Evolutionary conservation across 1,139 yeast genomes (phyloP), one percentile per base, ranked within the genome.

Genomic region (Pichia sp.): DNA sequence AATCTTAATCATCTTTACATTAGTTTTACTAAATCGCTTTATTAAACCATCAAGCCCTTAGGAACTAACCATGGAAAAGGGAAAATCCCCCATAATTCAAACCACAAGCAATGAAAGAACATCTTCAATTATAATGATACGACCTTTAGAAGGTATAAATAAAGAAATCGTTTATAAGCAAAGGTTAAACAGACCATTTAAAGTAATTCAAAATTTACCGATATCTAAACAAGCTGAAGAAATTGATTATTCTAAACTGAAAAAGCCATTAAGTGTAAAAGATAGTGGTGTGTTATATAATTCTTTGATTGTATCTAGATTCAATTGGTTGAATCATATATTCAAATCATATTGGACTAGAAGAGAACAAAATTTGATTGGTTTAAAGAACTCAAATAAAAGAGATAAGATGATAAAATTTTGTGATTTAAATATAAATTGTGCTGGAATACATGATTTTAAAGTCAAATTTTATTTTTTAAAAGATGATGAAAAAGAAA

Each of bases 361-460:
- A 70, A 59, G 76, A 79, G 77, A 62, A 73, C 83, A 35, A 70
- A 76, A 37, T 69, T 69, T 49, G 67, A 54, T 51, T 43, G 74
- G 74, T 15, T 32, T 18, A 9, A 72, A 55, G 26, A 66, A 60
- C 43, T 36, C 29, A 13, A 50, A 61, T 13, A 65, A 63, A 45
- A 60, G 95, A 56, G 97, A 92, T 56, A 82, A 82, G 46, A 89
- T 90, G 96, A 85, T 88, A 50, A 88, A 88, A 61, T 68, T 92
- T 50, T 80, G 94, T 58, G 97, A 90, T 57, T 80, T 90, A 49
- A 68, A 72, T 0, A 66, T 89, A 68, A 71, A 73, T 7, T 72
- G 85, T 36, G 97, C 97, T 0, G 96, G 22, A 11, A 18, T 96
- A 0, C 98, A 92, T 66, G 67, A 70, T 0, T 86, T 87, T 63